Evolutionary conservation across 345 rosid genomes (phyloP), one percentile per base, ranked within the genome.

Genomic region (Gossypium thurberi): DNA sequence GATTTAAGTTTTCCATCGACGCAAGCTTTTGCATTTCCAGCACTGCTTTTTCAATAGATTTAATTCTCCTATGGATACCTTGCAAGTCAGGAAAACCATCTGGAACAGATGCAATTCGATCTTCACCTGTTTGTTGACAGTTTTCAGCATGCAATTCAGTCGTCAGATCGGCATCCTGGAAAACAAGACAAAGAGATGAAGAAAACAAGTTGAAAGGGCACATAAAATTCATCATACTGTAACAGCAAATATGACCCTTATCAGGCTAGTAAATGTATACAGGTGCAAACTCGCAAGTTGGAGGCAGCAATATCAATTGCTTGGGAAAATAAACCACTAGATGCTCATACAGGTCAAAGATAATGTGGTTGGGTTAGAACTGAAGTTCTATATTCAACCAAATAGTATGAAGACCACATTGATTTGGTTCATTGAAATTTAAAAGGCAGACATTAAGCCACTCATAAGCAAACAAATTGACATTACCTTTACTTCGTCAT

Each of bases 21-120:
- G 84, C 81, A 70, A 83, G 82, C 77, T 84, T 83, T 66, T 93
- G 91, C 79, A 81, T 89, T 75, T 91, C 87, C 77, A 81, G 74
- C 18, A 91, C 65, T 51, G 88, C 83, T 56, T 77, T 86, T 74
- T 91, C 96, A 7, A 95, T 83, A 74, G 90, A 86, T 84, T 79
- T 84, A 76, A 95, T 80, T 78, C 88, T 88, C 76, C 75, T 76
- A 21, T 85, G 81, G 82, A 92, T 53, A 78, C 83, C 83, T 75
- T 90, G 83, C 81, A 91, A 65, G 73, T 83, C 86, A 62, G 81
- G 60, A 76, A 82, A 52, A 60, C 84, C 78, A 33, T 77, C 82
- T 53, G 75, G 70, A 43, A 73, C 58, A 42, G 73, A 14, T 33
- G 70, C 69, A 47, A 46, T 71, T 74, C 33, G 78, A 74, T 77